Percentiles rank a stretch among this genome's conserved stretches.
Conservation (phyloP, 345 rosid genomes). For the Rhodamnia rubescens region DNA sequence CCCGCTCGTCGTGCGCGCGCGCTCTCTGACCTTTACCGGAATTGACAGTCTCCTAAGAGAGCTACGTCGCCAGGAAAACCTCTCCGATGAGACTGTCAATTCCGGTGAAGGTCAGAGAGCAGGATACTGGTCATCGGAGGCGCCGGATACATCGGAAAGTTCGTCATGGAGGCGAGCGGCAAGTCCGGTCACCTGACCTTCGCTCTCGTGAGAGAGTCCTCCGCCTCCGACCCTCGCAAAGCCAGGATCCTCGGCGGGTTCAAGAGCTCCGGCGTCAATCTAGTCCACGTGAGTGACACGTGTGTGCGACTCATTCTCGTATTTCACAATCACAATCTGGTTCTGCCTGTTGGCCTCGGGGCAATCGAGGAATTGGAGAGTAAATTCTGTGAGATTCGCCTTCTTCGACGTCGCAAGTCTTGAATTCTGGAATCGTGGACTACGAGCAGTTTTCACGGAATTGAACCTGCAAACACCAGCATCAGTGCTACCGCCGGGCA, state of each 20-base stretch:
- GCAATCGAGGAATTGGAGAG: neutral
- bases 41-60: neutral
- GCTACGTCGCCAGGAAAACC: neutral
- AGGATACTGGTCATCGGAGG: neutral
- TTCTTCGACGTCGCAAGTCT: no score
- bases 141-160: conserved; percentile 6
- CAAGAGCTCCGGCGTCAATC: conserved; percentile 1
- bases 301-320: neutral
- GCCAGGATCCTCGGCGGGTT: neutral
- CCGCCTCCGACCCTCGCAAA: conserved; percentile 2
- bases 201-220: conserved; percentile 3
- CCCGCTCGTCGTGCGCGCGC: neutral
- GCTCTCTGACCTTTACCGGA: neutral
- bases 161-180: neutral
- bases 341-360: no score
- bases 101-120: no score
- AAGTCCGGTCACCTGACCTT: conserved; percentile 6
- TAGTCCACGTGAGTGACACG: neutral
- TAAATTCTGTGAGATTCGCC: no score
- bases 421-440: no score
- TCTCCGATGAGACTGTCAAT: no score
- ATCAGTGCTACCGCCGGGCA: no score
- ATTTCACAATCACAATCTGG: neutral
- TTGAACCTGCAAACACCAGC: no score
- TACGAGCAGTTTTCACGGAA: no score